Conservation (phyloP, 768 basidiomycete genomes). For the Aureoboletus auriporus region DNA sequence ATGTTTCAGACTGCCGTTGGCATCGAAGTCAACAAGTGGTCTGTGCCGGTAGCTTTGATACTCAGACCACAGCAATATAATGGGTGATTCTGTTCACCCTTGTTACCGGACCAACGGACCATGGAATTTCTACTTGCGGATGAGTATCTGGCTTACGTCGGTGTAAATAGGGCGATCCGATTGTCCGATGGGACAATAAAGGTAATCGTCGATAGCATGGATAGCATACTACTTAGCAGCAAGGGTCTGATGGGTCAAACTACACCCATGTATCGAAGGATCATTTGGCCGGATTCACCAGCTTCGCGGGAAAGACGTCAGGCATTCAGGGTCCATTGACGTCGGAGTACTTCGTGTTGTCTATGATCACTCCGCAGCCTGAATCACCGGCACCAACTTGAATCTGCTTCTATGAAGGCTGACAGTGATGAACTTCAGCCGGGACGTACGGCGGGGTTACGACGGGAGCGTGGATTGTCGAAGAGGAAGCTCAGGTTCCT, state of each 20-base stretch:
- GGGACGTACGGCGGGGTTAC: not conserved
- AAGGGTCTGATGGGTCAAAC: too few relatives aligned
- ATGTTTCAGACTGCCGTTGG: not conserved
- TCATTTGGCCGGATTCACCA: conserved; percentile 1
- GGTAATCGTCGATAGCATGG: too few relatives aligned
- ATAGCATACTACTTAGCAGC: too few relatives aligned
- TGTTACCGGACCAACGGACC: too few relatives aligned
- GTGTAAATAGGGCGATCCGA: too few relatives aligned
- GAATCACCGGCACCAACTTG: not conserved
- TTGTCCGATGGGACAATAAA: not conserved
- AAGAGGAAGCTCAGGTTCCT: not conserved
- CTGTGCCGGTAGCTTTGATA: not conserved
- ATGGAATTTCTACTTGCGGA: too few relatives aligned
- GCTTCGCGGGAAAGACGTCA: conserved; percentile 2
- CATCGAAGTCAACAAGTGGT: not conserved
- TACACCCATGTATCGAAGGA: not conserved
- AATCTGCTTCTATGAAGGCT: conserved; percentile 1
- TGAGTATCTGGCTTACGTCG: too few relatives aligned
- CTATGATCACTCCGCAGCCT: conserved; percentile 1
- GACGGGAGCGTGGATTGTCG: not conserved
- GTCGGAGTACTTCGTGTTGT: not conserved
- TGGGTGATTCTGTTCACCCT: too few relatives aligned
- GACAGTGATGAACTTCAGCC: not conserved
- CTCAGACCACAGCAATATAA: too few relatives aligned
- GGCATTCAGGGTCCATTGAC: not conserved